Conservation (phyloP, 139 green algal genomes). For the Chlamydomonas applanata region DNA sequence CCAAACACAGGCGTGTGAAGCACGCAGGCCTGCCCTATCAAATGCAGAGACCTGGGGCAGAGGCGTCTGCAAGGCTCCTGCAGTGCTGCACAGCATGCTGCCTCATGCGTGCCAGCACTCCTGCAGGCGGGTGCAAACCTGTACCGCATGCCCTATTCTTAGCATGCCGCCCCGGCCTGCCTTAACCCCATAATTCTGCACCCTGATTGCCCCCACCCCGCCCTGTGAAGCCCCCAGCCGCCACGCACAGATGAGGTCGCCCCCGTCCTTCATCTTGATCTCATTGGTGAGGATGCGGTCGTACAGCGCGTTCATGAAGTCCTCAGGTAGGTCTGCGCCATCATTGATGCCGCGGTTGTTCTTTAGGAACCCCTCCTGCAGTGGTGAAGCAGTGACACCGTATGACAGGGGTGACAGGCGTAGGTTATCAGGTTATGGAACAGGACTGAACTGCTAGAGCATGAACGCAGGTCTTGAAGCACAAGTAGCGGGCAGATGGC, state of each 20-base stretch:
- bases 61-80: too few relatives aligned
- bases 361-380: constrained; percentile 82
- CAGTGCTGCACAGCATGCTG: too few relatives aligned
- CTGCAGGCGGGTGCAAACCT: too few relatives aligned
- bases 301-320: constrained; percentile 90
- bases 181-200: too few relatives aligned
- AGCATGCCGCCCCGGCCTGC: constrained; percentile 21
- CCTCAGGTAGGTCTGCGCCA: constrained; percentile 80
- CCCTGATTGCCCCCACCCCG: not conserved
- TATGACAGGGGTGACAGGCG: too few relatives aligned
- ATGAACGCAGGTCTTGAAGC: too few relatives aligned
- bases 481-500: too few relatives aligned
- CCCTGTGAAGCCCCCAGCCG: not conserved
- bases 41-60: too few relatives aligned
- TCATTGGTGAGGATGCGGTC: constrained; percentile 94
- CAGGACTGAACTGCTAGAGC: not conserved
- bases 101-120: constrained; percentile 10
- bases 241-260: constrained; percentile 19
- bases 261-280: constrained; percentile 92
- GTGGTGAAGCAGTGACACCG: not conserved
- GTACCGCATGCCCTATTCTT: too few relatives aligned
- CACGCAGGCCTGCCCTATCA: too few relatives aligned
- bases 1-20: too few relatives aligned
- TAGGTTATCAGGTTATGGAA: not conserved
- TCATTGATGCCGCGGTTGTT: constrained; percentile 99